These are phyloP conservation scores for Solanum dulcamara DNA, from an alignment of 257 asterid genomes.

Conservation along the genomic window DNA sequence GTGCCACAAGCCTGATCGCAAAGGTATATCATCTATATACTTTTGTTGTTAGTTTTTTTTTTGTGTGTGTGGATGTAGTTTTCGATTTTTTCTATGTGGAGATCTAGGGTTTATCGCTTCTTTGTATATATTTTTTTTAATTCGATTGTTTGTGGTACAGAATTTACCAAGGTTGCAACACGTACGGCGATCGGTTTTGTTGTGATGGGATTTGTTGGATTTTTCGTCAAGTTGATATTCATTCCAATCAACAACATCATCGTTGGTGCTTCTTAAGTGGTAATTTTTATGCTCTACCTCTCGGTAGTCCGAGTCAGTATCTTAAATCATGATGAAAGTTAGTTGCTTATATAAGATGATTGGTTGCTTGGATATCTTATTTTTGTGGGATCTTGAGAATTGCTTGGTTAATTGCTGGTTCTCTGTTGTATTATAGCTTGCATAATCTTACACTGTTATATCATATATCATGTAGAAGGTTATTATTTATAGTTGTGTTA, in stretches of 20 bases:
- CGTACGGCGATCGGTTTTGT: conserved; percentile 29
- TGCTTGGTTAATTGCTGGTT: neutral
- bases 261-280: conserved; percentile 17
- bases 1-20: conserved; percentile 28
- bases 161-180: conserved; percentile 23
- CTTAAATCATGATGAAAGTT: neutral
- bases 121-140: neutral
- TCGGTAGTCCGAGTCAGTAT: neutral
- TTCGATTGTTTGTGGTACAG: neutral
- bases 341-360: neutral
- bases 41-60: no score
- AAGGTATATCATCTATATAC: conserved; percentile 1
- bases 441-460: neutral
- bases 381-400: neutral
- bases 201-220: conserved; percentile 29
- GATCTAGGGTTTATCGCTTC: neutral
- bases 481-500: no score
- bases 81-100: neutral
- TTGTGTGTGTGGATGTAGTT: neutral
- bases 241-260: conserved; percentile 31
- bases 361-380: neutral
- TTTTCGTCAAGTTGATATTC: conserved; percentile 30
- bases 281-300: neutral
- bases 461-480: neutral
- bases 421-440: neutral